Percentiles rank a stretch among this genome's conserved stretches.
These are phyloP conservation scores for Amphibolis antarctica DNA, from an alignment of 106 monocot species.

Conservation along the genomic window DNA sequence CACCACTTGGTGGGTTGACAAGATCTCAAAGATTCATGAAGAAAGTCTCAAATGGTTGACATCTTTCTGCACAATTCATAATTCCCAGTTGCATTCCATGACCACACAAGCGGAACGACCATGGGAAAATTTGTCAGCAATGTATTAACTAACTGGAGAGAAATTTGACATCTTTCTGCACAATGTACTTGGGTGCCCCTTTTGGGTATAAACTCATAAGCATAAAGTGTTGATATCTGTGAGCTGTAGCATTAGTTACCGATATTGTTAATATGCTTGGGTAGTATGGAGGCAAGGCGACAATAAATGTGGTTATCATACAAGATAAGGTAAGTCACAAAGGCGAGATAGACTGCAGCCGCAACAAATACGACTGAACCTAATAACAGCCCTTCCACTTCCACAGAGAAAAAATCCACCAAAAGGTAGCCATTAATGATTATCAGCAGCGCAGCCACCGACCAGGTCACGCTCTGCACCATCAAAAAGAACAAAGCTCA, in stretches of 20 bases:
- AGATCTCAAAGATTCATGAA: no score
- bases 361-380: constrained; percentile 17
- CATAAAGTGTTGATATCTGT: no score
- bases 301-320: constrained; percentile 7
- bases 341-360: constrained; percentile 21
- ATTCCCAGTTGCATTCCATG: no score
- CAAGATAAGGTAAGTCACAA: constrained; percentile 33
- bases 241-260: background rate
- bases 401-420: constrained; percentile 38
- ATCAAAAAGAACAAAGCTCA: background rate
- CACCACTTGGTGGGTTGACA: no score
- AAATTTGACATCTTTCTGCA: no score
- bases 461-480: constrained; percentile 36
- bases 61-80: no score
- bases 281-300: constrained; percentile 10
- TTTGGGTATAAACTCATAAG: no score
- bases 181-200: no score
- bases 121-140: no score
- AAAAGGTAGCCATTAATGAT: constrained; percentile 43
- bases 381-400: constrained; percentile 17
- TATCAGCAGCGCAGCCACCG: constrained; percentile 35
- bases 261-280: background rate
- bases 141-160: no score
- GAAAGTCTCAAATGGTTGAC: no score
- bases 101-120: no score